phyloP scores from a whole-genome alignment of 2,329 filamentous ascomycete genomes.

The Phoma sp. region DNA sequence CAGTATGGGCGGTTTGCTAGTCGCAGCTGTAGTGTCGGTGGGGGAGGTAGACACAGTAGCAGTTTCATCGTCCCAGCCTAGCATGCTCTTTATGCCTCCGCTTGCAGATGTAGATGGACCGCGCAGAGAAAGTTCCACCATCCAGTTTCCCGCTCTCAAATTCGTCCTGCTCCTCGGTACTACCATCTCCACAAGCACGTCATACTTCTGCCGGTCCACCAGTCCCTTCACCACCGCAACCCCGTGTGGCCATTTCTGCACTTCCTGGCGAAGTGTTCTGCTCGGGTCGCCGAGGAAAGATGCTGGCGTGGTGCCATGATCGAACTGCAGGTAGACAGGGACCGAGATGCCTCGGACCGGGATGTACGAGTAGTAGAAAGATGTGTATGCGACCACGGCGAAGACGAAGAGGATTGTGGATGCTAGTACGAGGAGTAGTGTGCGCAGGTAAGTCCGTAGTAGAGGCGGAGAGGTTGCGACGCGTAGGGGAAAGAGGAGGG shows the following conservation, averaged over 20 bases:
- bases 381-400: slow-evolving; percentile 66
- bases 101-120: slow-evolving; percentile 24
- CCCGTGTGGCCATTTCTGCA: slow-evolving; percentile 57
- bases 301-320: slow-evolving; percentile 38
- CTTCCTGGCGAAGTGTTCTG: slow-evolving; percentile 4
- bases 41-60: slow-evolving; percentile 11
- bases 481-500: slow-evolving; percentile 60
- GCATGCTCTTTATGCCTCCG: slow-evolving; percentile 21
- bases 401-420: slow-evolving; percentile 63
- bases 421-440: slow-evolving; percentile 60
- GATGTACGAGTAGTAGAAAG: slow-evolving; percentile 74
- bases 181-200: slow-evolving; percentile 75
- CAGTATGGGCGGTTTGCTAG: slow-evolving; percentile 36
- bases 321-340: slow-evolving; percentile 71
- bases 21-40: background rate
- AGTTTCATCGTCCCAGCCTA: slow-evolving; percentile 43
- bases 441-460: slow-evolving; percentile 69
- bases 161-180: slow-evolving; percentile 82
- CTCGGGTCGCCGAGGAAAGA: slow-evolving; percentile 7
- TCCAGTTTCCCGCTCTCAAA: slow-evolving; percentile 84
- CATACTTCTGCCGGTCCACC: slow-evolving; percentile 78
- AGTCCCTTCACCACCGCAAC: slow-evolving; percentile 51
- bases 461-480: slow-evolving; percentile 66
- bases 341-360: slow-evolving; percentile 68
- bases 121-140: slow-evolving; percentile 80